phyloP scores from a whole-genome alignment of 495 filamentous ascomycete genomes.

The Echria macrotheca region DNA sequence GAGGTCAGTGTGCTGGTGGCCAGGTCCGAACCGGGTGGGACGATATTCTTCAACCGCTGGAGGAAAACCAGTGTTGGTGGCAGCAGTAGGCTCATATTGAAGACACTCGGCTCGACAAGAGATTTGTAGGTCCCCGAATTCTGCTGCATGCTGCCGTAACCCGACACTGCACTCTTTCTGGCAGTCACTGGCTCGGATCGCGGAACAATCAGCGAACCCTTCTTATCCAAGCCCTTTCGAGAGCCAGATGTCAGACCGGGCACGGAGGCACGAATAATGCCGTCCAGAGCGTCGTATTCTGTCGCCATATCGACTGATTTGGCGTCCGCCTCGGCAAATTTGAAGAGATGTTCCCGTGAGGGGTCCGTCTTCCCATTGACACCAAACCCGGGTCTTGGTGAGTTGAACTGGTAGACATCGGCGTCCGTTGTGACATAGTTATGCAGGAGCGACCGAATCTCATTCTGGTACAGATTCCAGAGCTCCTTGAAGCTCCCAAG shows the following conservation, averaged over 20 bases:
- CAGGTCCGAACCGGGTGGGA: slow-evolving; percentile 78
- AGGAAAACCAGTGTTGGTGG: slow-evolving; percentile 93
- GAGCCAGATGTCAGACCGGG: slow-evolving; percentile 85
- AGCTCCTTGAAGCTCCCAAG: slow-evolving; percentile 82
- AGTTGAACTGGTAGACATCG: slow-evolving; percentile 55
- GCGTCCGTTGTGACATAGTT: slow-evolving; percentile 96
- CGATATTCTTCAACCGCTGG: slow-evolving; percentile 83
- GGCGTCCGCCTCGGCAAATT: slow-evolving; percentile 74
- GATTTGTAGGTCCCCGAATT: slow-evolving; percentile 55
- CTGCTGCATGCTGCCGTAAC: slow-evolving; percentile 26
- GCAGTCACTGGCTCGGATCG: slow-evolving; percentile 25
- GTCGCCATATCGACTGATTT: slow-evolving; percentile 67
- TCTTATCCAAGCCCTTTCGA: slow-evolving; percentile 50
- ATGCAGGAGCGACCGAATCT: slow-evolving; percentile 89
- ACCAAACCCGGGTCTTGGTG: slow-evolving; percentile 32
- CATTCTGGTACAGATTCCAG: slow-evolving; percentile 73
- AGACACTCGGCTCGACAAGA: slow-evolving; percentile 89
- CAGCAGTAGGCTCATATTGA: slow-evolving; percentile 92
- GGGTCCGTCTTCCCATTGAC: slow-evolving; percentile 51
- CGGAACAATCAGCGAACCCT: slow-evolving; percentile 28
- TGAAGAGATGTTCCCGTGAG: slow-evolving; percentile 81
- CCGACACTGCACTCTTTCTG: slow-evolving; percentile 31
- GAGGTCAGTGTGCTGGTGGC: slow-evolving; percentile 82
- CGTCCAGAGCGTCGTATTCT: slow-evolving; percentile 85
- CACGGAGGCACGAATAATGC: slow-evolving; percentile 83